Percentiles rank a stretch among this genome's conserved stretches.
Evolutionary conservation across 139 green algal species (phyloP).

Genomic region (Chlorella sp.): DNA sequence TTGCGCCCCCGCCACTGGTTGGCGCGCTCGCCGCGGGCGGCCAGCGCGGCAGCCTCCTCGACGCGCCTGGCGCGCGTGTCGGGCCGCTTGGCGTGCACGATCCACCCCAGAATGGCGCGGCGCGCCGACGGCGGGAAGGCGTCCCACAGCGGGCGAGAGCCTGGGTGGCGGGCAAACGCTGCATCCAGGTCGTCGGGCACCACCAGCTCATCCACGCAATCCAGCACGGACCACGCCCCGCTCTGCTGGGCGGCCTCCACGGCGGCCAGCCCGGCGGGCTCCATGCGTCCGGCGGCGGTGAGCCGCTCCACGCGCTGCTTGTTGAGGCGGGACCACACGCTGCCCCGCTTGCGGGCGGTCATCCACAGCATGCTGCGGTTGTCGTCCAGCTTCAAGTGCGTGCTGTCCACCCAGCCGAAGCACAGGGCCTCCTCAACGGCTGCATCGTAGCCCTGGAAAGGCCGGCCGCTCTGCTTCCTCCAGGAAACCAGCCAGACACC

Average conservation of each 20-base stretch:
- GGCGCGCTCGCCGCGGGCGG: background rate
- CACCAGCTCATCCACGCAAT: background rate
- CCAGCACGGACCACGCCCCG: background rate
- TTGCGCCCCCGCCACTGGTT: background rate
- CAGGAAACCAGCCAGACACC: background rate
- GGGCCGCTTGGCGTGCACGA: background rate
- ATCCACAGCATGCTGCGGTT: background rate
- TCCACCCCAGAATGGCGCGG: background rate
- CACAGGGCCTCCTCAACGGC: background rate
- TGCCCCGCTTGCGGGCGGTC: background rate
- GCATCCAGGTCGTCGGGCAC: background rate
- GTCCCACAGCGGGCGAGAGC: background rate
- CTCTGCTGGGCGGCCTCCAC: background rate
- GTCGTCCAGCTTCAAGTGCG: background rate
- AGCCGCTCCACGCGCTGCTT: background rate
- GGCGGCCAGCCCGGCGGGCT: background rate
- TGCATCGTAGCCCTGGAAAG: background rate
- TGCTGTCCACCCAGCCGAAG: conserved; percentile 12
- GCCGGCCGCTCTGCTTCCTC: background rate
- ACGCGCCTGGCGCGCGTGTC: conserved; percentile 1
- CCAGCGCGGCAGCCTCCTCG: background rate
- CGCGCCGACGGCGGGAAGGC: background rate
- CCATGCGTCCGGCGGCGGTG: background rate
- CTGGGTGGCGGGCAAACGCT: conserved; percentile 5
- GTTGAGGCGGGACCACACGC: background rate